These are phyloP conservation scores for Penicillium desertorum DNA, from an alignment of 495 filamentous ascomycete species.

Conservation along the genomic window DNA sequence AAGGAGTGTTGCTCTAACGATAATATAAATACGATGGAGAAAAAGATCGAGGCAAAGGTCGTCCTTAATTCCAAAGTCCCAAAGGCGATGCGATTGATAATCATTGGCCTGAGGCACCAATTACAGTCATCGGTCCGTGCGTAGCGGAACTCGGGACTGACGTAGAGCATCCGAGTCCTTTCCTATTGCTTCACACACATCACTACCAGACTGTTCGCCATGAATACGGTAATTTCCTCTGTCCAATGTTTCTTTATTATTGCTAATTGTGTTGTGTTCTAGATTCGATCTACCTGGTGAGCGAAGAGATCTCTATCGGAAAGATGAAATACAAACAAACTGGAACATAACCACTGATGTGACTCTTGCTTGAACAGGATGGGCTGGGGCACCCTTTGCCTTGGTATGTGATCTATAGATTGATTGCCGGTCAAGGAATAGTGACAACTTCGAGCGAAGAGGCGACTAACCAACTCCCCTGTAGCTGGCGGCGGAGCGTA, in stretches of 20 bases:
- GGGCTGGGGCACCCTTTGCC: slow-evolving; percentile 83
- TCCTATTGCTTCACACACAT: slow-evolving; percentile 14
- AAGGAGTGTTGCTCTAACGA: background rate
- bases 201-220: slow-evolving; percentile 22
- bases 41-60: background rate
- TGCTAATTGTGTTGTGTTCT: slow-evolving; percentile 10
- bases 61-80: background rate
- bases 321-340: slow-evolving; percentile 1
- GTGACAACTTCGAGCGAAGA: background rate
- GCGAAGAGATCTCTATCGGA: slow-evolving; percentile 14
- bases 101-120: slow-evolving; percentile 28
- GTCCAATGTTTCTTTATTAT: background rate
- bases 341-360: slow-evolving; percentile 26
- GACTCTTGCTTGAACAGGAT: slow-evolving; percentile 51
- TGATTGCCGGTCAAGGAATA: background rate
- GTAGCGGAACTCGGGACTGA: slow-evolving; percentile 23
- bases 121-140: slow-evolving; percentile 1
- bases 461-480: slow-evolving; percentile 1
- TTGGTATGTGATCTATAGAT: slow-evolving; percentile 52
- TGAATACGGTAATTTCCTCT: slow-evolving; percentile 47
- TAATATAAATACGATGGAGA: background rate
- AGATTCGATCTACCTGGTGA: slow-evolving; percentile 58
- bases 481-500: slow-evolving; percentile 88
- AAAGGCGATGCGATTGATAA: slow-evolving; percentile 5
- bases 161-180: slow-evolving; percentile 28